These are phyloP conservation scores for Taphrina pruni DNA, from an alignment of 1,139 yeast genomes.

Conservation along the genomic window DNA sequence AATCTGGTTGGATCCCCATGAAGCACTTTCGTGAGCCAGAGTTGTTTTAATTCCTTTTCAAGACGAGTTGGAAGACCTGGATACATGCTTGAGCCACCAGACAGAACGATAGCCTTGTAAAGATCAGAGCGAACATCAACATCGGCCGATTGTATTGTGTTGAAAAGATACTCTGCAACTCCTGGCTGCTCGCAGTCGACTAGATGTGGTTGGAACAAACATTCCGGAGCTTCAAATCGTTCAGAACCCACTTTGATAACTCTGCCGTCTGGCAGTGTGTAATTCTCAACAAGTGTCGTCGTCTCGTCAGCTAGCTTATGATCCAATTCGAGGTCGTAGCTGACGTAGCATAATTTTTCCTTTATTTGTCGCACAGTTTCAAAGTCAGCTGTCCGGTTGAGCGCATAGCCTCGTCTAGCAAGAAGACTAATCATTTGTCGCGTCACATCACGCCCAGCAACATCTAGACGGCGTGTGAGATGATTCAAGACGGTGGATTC, in stretches of 20 bases:
- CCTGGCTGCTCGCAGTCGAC: conserved; percentile 99
- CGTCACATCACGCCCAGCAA: conserved; percentile 98
- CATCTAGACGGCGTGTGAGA: conserved; percentile 87
- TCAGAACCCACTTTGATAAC: conserved; percentile 92
- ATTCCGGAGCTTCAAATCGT: conserved; percentile 97
- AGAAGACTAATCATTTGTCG: conserved; percentile 87
- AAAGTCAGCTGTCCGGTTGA: conserved; percentile 97
- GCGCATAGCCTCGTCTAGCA: conserved; percentile 95
- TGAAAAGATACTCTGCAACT: conserved; percentile 87
- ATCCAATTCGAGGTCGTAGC: conserved; percentile 90
- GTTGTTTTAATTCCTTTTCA: conserved; percentile 93
- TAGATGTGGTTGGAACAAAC: conserved; percentile 92
- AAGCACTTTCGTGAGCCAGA: conserved; percentile 89
- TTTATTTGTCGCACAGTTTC: conserved; percentile 98
- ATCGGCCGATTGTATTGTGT: conserved; percentile 92
- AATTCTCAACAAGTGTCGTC: conserved; percentile 85
- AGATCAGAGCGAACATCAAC: conserved; percentile 88
- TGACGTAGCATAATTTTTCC: conserved; percentile 92
- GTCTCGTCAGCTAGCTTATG: conserved; percentile 88
- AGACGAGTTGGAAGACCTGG: conserved; percentile 96
- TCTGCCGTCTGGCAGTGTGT: conserved; percentile 91
- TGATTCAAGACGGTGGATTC: conserved; percentile 95
- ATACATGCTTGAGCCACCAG: conserved; percentile 98
- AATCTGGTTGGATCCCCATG: conserved; percentile 86
- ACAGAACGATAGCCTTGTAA: conserved; percentile 87